Evolutionary conservation across 2,329 filamentous ascomycete genomes (phyloP), one percentile per base, ranked within the genome.

Genomic region (Septoria petroselini): DNA sequence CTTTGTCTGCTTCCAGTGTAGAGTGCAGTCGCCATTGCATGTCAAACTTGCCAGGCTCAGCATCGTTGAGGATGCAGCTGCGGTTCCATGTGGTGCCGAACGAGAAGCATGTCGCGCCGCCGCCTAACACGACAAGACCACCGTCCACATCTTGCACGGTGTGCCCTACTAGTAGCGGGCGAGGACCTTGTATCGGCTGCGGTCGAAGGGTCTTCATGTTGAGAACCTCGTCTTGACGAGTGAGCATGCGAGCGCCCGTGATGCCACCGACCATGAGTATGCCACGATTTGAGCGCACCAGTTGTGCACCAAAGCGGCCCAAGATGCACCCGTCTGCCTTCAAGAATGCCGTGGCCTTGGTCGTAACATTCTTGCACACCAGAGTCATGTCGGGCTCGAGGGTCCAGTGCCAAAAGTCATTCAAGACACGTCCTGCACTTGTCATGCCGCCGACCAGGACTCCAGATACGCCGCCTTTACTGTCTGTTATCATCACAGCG

Each of bases 1-100:
- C 41, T 40, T 58, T 54, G 17, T 57, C 58, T 21, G 57, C 55
- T 34, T 54, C 53, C 41, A 59, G 38, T 1, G 58, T 65, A 14
- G 52, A 55, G 15, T 58, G 55, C 18, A 65, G 39, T 19, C 57
- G 61, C 63, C 63, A 65, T 44, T 60, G 35, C 55, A 60, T 58
- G 18, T 53, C 50, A 40, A 58, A 60, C 15, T 58, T 54, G 19
- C 57, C 55, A 7, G 60, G 41, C 8, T 53, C 54, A 5, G 57
- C 53, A 35, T 63, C 59, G 27, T 60, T 63, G 5, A 67, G 52
- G 7, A 65, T 53, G 9, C 76, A 72, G 1, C 81, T 81, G 25
- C 76, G 75, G 42, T 90, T 91, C 87, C 88, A 94, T 62, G 81
- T 90, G 5, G 86, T 87, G 1, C 90, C 90, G 77, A 95, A 95